These are phyloP conservation scores for Colletotrichum siamense DNA, from an alignment of 2,329 filamentous ascomycete genomes.

Conservation along the genomic window DNA sequence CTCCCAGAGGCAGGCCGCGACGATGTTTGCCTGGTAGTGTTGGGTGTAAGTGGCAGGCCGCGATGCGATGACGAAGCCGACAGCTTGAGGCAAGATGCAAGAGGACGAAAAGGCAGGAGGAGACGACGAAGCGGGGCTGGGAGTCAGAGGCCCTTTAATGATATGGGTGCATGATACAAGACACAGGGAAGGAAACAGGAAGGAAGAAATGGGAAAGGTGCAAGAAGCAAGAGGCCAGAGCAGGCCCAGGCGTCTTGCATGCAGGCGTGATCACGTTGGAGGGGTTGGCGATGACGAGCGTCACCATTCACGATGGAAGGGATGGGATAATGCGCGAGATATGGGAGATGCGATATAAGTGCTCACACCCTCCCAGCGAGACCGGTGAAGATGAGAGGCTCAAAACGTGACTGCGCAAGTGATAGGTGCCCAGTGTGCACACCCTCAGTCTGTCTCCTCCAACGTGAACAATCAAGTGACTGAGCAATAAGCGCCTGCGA, in stretches of 20 bases:
- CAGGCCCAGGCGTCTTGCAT: not conserved
- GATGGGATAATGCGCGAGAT: not conserved
- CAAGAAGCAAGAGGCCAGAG: not conserved
- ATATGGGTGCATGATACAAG: not conserved
- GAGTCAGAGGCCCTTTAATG: not conserved
- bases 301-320: not conserved
- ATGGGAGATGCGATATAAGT: not conserved
- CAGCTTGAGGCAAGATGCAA: not conserved
- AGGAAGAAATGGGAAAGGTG: not conserved
- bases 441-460: not conserved
- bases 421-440: not conserved
- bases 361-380: not conserved
- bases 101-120: not conserved
- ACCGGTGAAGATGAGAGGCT: not conserved
- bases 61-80: not conserved
- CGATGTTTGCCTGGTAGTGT: not conserved
- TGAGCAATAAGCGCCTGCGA: not conserved
- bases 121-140: not conserved
- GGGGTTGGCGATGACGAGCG: not conserved
- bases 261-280: slow-evolving; percentile 15
- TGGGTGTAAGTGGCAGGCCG: not conserved
- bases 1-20: not conserved
- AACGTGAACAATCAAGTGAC: slow-evolving; percentile 16
- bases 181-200: not conserved
- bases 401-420: not conserved